These are phyloP conservation scores for Melanomma pulvis-pyrius DNA, from an alignment of 495 filamentous ascomycete genomes.

Conservation along the genomic window DNA sequence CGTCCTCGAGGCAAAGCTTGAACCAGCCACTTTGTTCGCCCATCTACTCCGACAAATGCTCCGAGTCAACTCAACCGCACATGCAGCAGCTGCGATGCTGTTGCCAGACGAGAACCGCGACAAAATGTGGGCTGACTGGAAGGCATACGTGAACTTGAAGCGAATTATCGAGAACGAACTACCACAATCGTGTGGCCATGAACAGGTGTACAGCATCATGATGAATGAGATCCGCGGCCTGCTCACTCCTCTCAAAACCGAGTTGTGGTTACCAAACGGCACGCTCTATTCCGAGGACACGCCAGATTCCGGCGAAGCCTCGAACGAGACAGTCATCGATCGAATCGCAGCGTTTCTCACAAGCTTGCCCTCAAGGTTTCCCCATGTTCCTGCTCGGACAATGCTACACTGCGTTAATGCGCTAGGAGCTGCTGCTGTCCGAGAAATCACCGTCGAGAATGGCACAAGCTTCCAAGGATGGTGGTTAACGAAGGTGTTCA, in stretches of 20 bases:
- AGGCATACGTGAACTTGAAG: conserved; percentile 71
- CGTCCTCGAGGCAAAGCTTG: conserved; percentile 80
- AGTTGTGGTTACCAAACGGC: conserved; percentile 58
- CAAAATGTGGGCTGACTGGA: conserved; percentile 94
- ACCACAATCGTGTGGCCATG: conserved; percentile 61
- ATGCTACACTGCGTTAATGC: conserved; percentile 71
- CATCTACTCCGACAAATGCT: conserved; percentile 80
- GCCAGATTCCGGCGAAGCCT: conserved; percentile 47
- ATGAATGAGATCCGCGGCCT: conserved; percentile 73
- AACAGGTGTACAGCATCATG: conserved; percentile 69
- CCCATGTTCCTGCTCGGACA: conserved; percentile 64
- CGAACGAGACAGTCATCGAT: conserved; percentile 65
- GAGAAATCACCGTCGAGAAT: conserved; percentile 79
- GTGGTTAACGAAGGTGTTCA: conserved; percentile 98
- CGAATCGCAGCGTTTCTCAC: conserved; percentile 82
- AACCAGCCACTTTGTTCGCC: conserved; percentile 87
- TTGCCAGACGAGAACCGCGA: conserved; percentile 72
- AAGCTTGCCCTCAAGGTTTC: conserved; percentile 73
- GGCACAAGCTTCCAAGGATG: conserved; percentile 89
- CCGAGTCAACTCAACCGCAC: conserved; percentile 87
- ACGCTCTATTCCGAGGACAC: conserved; percentile 57
- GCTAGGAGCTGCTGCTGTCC: conserved; percentile 68
- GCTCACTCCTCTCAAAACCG: conserved; percentile 63
- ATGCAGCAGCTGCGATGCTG: conserved; percentile 78
- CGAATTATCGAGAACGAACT: conserved; percentile 52